These are phyloP conservation scores for Musa itinerans DNA, from an alignment of 176 grass and related monocot species.

Conservation along the genomic window DNA sequence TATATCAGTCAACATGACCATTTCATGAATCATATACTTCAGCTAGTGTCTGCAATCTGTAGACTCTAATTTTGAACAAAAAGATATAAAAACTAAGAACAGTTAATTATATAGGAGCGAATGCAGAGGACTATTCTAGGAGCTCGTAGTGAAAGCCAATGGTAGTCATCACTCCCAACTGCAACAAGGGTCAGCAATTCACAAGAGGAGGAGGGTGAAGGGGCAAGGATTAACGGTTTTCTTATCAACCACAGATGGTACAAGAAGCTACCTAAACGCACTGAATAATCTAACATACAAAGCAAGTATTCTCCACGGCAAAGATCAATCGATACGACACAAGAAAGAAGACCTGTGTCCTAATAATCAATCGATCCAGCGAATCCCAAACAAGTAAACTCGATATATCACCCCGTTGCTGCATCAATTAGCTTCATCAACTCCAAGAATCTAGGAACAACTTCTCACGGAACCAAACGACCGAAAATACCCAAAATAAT, in stretches of 20 bases:
- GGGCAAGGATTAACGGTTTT: background rate
- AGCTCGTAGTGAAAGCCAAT: background rate
- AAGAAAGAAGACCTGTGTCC: background rate
- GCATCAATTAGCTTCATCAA: background rate
- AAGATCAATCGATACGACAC: background rate
- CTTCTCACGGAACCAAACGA: background rate
- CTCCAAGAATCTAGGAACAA: background rate
- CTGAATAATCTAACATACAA: background rate
- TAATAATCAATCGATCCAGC: background rate
- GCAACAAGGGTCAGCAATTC: background rate
- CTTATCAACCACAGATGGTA: background rate
- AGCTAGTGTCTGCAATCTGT: background rate
- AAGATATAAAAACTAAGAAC: background rate
- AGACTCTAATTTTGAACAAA: background rate
- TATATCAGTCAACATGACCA: background rate
- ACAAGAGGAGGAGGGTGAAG: background rate
- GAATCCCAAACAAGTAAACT: background rate
- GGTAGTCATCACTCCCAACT: background rate
- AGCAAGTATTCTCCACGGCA: background rate
- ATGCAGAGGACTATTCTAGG: background rate
- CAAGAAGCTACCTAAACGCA: background rate
- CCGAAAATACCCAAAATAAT: conserved; percentile 10
- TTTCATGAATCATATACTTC: background rate
- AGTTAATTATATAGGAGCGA: background rate
- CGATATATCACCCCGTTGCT: background rate